phyloP scores from a whole-genome alignment of 2,329 filamentous ascomycete genomes.

The Cadophora gregata region DNA sequence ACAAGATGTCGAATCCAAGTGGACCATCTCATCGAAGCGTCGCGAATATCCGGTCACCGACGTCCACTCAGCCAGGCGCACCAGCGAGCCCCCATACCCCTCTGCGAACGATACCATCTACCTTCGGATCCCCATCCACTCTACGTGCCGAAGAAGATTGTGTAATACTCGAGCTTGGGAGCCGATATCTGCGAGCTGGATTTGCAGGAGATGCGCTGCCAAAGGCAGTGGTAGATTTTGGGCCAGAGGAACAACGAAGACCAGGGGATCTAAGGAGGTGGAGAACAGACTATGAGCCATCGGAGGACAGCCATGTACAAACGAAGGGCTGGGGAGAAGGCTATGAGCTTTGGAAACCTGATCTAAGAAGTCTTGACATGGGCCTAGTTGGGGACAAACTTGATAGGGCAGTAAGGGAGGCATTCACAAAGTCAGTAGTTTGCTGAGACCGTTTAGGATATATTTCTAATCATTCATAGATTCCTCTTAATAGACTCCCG shows the following conservation, averaged over 20 bases:
- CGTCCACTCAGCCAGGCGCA: conserved; percentile 33
- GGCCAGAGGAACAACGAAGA: conserved; percentile 76
- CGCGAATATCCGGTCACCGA: conserved; percentile 57
- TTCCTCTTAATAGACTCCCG: conserved; percentile 75
- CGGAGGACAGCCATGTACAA: conserved; percentile 54
- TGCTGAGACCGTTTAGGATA: conserved; percentile 40
- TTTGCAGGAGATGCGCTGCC: conserved; percentile 85
- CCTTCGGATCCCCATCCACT: conserved; percentile 64
- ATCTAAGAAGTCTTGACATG: conserved; percentile 75
- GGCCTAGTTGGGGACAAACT: conserved; percentile 86
- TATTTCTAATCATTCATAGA: conserved; percentile 47
- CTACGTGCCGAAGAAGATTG: conserved; percentile 81
- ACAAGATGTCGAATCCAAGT: conserved; percentile 39
- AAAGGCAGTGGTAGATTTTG: conserved; percentile 73
- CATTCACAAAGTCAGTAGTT: conserved; percentile 76
- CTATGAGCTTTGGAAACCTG: conserved; percentile 78
- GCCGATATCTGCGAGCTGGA: conserved; percentile 78
- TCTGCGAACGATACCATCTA: conserved; percentile 55
- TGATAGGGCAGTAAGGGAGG: conserved; percentile 80
- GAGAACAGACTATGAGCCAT: conserved; percentile 58
- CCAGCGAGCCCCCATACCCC: conserved; percentile 66
- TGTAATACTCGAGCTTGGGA: conserved; percentile 82
- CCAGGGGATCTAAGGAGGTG: conserved; percentile 82
- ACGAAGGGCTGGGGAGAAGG: conserved; percentile 65
- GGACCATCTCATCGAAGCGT: conserved; percentile 62